Evolutionary conservation across 2,329 filamentous ascomycete genomes (phyloP), one percentile per base, ranked within the genome.

Genomic region (Aureobasidium sp.): DNA sequence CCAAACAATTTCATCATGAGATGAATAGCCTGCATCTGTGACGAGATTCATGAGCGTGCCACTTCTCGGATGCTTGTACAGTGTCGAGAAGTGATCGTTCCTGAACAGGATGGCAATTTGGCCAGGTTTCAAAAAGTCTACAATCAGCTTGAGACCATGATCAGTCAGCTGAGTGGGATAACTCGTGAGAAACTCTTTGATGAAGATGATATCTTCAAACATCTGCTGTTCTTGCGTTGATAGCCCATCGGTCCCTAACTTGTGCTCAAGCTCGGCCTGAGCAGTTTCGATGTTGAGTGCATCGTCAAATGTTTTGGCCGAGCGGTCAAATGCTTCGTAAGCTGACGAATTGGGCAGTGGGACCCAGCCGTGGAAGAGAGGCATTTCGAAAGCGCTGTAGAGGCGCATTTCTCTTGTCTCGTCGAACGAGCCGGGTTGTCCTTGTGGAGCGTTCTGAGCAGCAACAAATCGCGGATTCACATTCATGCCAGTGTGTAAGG

Each of bases 401-500:
- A 97, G 79, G n/a, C 82, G 82, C 85, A 97, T 93, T 71, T 97
- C 93, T 44, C 81, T 80, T 0, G 93, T 97, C 59, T 90, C 82
- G 69, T 96, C 90, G 69, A 99, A 99, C 0, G 85, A 88, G 0
- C 93, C 93, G n/a, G 80, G 75, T 36, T 74, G 71, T 65, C 21
- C 78, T 36, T 51, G 30, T 60, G 68, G 74, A 34, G 77, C 70
- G 25, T 78, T 73, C 14, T 81, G 77, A 8, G 78, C 81, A 2
- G 90, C 82, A 8, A 95, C 81, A 65, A 96, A 94, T 25, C 89
- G 85, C 2, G 94, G 94, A 66, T 99, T 99, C 62, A 97, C 93
- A 69, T 97, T 99, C 90, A 99, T 96, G 41, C 94, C 94, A 0
- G 92, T 97, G 68, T 97, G 91, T 2, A 99, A 78, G 48, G 90